Percentiles rank a stretch among this genome's conserved stretches.
phyloP scores from a whole-genome alignment of 805 yeast genomes.

The Candida adriatica region DNA sequence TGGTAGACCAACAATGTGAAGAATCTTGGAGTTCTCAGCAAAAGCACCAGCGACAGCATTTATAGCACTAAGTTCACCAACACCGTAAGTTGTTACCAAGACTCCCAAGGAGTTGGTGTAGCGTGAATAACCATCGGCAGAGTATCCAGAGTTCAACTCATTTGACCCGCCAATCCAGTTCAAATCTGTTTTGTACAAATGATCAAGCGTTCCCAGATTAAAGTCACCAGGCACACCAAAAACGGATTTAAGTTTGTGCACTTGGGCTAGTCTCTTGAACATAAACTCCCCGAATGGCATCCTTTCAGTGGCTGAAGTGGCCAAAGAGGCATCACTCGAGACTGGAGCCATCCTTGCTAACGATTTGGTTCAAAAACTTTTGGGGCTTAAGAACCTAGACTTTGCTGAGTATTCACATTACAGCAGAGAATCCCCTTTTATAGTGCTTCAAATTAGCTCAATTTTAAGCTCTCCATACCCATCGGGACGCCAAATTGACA shows the following conservation, averaged over 20 bases:
- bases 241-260: slow-evolving; percentile 48
- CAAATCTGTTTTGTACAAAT: slow-evolving; percentile 47
- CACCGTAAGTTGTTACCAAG: slow-evolving; percentile 67
- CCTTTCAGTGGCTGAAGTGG: background rate
- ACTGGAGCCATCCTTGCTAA: slow-evolving; percentile 10
- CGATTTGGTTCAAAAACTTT: too few species aligned
- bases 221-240: slow-evolving; percentile 83
- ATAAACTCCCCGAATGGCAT: slow-evolving; percentile 60
- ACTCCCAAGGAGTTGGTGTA: slow-evolving; percentile 59
- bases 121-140: slow-evolving; percentile 86
- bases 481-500: too few species aligned
- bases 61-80: slow-evolving; percentile 80
- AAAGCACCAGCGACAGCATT: slow-evolving; percentile 80
- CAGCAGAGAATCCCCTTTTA: too few species aligned
- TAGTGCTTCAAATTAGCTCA: too few species aligned
- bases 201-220: slow-evolving; percentile 61
- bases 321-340: background rate
- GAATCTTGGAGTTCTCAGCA: slow-evolving; percentile 72
- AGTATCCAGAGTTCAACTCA: slow-evolving; percentile 84
- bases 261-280: slow-evolving; percentile 46
- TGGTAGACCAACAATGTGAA: slow-evolving; percentile 78
- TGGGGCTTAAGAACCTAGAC: too few species aligned
- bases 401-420: too few species aligned
- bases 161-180: slow-evolving; percentile 83
- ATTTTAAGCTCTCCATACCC: too few species aligned